Evolutionary conservation across 345 rosid species (phyloP).

Genomic region (Lepidium didymum): DNA sequence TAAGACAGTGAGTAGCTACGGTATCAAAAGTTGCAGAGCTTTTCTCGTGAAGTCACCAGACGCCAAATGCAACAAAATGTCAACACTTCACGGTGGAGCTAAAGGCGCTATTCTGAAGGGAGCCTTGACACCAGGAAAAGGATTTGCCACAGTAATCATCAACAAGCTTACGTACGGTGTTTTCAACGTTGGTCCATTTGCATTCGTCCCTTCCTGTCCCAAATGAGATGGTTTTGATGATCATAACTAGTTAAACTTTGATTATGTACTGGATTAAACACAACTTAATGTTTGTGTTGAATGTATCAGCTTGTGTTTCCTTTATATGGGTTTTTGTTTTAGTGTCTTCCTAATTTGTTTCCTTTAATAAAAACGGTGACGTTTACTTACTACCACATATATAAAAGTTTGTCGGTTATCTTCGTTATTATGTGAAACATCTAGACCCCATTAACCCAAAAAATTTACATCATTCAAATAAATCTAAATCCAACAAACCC

Average conservation of each 20-base stretch:
- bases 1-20: conserved; percentile 55
- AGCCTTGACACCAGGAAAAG: conserved; percentile 11
- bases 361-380: not conserved
- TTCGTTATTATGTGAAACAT: too few species aligned
- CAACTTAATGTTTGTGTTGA: not conserved
- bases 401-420: too few species aligned
- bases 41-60: conserved; percentile 38
- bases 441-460: too few species aligned
- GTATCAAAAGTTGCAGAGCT: conserved; percentile 57
- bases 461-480: too few species aligned
- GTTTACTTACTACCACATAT: not conserved
- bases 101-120: conserved; percentile 44
- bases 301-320: not conserved
- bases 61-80: conserved; percentile 38
- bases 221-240: conserved; percentile 10
- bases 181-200: conserved; percentile 66
- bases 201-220: conserved; percentile 42
- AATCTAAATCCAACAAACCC: too few species aligned
- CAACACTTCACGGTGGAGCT: conserved; percentile 46
- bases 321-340: not conserved
- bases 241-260: not conserved
- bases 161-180: conserved; percentile 37
- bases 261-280: not conserved
- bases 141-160: not conserved
- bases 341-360: not conserved